A percentile compares a stretch with the other conserved stretches of the same genome.
phyloP scores from a whole-genome alignment of 1,139 yeast genomes.

The Geotrichum aggregatum region DNA sequence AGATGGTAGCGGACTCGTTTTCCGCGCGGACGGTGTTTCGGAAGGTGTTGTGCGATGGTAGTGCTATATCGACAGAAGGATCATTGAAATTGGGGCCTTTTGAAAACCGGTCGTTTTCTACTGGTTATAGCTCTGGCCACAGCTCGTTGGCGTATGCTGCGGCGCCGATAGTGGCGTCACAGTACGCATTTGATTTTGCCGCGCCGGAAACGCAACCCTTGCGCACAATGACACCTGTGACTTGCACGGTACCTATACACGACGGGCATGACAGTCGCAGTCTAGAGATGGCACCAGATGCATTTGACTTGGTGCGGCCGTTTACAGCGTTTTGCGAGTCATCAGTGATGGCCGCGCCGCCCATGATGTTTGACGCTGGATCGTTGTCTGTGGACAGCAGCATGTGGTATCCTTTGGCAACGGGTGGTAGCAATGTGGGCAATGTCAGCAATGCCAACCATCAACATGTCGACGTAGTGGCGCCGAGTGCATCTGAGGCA shows the following conservation, averaged over 20 bases:
- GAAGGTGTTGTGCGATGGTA: conserved; percentile 7
- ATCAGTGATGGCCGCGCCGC: not conserved
- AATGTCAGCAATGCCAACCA: too few relatives aligned
- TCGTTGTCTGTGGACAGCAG: too few relatives aligned
- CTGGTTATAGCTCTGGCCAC: not conserved
- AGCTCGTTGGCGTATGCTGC: too few relatives aligned
- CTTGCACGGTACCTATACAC: not conserved
- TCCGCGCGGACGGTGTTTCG: conserved; percentile 40
- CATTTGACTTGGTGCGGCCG: conserved; percentile 16
- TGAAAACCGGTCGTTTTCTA: conserved; percentile 1
- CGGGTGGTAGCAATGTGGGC: too few relatives aligned
- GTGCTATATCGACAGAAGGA: too few relatives aligned
- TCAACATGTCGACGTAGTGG: too few relatives aligned
- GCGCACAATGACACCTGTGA: not conserved
- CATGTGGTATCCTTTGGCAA: too few relatives aligned
- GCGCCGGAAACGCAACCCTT: not conserved
- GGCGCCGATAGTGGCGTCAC: too few relatives aligned
- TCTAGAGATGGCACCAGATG: conserved; percentile 1
- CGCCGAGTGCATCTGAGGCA: too few relatives aligned
- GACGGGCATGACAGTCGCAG: not conserved
- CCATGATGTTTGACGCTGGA: not conserved
- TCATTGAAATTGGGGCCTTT: not conserved
- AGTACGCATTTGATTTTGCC: too few relatives aligned
- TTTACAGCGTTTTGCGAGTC: conserved; percentile 21
- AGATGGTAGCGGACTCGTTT: conserved; percentile 37